Base-by-base conservation (phyloP, 2,329 filamentous ascomycete species). In the Dothiorella sarmentorum region DNA sequence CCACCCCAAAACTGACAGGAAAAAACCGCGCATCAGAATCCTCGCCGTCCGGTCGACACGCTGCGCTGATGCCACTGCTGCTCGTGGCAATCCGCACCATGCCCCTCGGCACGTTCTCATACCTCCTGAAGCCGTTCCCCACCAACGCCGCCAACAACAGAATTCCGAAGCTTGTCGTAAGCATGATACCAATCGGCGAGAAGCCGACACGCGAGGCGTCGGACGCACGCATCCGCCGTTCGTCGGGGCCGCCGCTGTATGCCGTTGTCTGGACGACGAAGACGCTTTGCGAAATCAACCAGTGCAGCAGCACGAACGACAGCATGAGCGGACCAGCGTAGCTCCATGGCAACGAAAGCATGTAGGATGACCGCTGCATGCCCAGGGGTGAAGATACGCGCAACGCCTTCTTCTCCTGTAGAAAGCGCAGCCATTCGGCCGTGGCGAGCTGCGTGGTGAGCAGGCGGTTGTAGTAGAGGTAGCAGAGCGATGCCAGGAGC, bases 381-480 rank as follows among this genome's bases (percentile, higher is more conserved):
- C 69, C 73, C 1, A 58, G 38, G 0, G 75, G 73, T 4, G 55
- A 37, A 2, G 72, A 75, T 0, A 78, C 75, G 1, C 75, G 70
- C 0, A 79, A 67, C 0, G 63, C 37, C 55, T 75, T 76, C 3
- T 66, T 67, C 0, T 63, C 2, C 0, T 59, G 18, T 1, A 71
- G 66, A 65, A 76, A 81, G 0, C 64, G 62, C 33, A 69, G 73
- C 66, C 75, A 84, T 66, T 85, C 82, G 4, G 69, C 64, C 0
- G 75, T 76, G 0, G 78, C 63, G 1, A 80, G 69, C 69, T 82
- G 80, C 3, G 66, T 71, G 0, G 78, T 83, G 17, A 77, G 69
- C 3, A 81, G 67, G 3, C 68, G 67, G 61, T 81, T 81, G 66
- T 74, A 76, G 1, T 71, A 65, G 5, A 80, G 67, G 62, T 82